phyloP scores from a whole-genome alignment of 768 basidiomycete species.

The Rossbeevera mucosa region DNA sequence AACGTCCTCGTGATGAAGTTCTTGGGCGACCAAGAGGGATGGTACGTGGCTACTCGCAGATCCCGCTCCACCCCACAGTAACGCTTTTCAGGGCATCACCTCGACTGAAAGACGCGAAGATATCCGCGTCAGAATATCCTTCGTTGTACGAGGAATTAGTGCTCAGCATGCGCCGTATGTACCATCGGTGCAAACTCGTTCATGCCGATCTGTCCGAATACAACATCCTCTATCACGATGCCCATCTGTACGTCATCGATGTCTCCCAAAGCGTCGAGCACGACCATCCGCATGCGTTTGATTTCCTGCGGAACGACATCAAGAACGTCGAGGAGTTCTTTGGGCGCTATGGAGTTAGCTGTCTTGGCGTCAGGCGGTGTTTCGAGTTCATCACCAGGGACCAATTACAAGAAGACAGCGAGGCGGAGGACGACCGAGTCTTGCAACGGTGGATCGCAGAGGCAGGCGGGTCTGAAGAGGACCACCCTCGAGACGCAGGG shows the following conservation, averaged over 20 bases:
- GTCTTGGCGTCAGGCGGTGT: slow-evolving; percentile 72
- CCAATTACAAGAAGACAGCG: slow-evolving; percentile 30
- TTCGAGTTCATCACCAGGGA: slow-evolving; percentile 87
- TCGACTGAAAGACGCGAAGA: slow-evolving; percentile 82
- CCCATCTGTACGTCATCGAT: slow-evolving; percentile 89
- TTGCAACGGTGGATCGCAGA: slow-evolving; percentile 50
- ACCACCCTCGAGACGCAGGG: slow-evolving; percentile 8
- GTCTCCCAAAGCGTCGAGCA: slow-evolving; percentile 99
- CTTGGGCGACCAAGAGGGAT: slow-evolving; percentile 75
- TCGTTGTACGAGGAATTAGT: slow-evolving; percentile 76
- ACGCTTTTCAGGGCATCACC: slow-evolving; percentile 71
- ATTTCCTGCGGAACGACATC: slow-evolving; percentile 90
- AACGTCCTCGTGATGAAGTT: slow-evolving; percentile 97
- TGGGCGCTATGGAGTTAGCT: slow-evolving; percentile 62
- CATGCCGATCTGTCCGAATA: slow-evolving; percentile 99
- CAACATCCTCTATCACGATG: slow-evolving; percentile 86
- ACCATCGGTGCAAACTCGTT: slow-evolving; percentile 86
- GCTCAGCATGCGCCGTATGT: slow-evolving; percentile 77
- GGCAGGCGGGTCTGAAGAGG: slow-evolving; percentile 19
- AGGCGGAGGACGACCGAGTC: slow-evolving; percentile 21
- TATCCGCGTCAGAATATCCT: slow-evolving; percentile 47
- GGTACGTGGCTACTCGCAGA: slow-evolving; percentile 45
- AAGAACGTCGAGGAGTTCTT: slow-evolving; percentile 95
- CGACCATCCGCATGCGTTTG: slow-evolving; percentile 93
- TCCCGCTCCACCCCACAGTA: neutral